Evolutionary conservation across 805 yeast genomes (phyloP), one percentile per base, ranked within the genome.

Genomic region (Ogataea nitratoaversa): DNA sequence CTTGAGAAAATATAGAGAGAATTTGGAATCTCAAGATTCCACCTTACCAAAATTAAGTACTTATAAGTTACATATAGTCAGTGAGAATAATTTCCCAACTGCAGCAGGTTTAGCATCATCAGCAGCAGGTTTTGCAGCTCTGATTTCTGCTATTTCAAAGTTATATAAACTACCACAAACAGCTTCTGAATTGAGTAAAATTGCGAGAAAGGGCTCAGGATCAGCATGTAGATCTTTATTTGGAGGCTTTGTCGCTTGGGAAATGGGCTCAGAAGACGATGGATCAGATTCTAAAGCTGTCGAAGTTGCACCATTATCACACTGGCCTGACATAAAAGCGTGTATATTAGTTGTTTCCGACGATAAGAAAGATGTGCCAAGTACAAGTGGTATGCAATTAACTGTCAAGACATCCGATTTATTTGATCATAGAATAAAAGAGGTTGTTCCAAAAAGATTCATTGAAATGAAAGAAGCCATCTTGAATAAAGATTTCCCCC

Each of bases 241-340:
- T 65, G 98, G 99, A 35, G 99, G 99, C 7, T 93, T 80, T 59
- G 99, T 93, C 11, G 98, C 98, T 3, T 93, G 99, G 99, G 96
- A 93, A 63, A 89, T 90, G 97, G 99, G 99, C 42, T 49, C 53
- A 3, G 48, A 57, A 43, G 65, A 48, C 0, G 83, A 89, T 57
- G 99, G 99, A n/a, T 71, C 77, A 33, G 99, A 93, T 66, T 90
- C 97, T 12, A 82, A 79, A 53, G 99, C 99, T 3, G 95, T 89
- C 22, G 88, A 90, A 67, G 78, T 93, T 30, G 95, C 96, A 3
- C 84, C 95, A 8, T 58, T 72, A 52, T 70, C 68, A 27, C 95
- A 87, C 63, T 93, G 99, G 99, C 89, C 97, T 31, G 72, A 77
- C 30, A 85, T 93, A 82, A 82, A 84, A 53, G 98, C 98, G 16